These are phyloP conservation scores for Ceratocystiopsis brevicomis DNA, from an alignment of 2,329 filamentous ascomycete species.

Conservation along the genomic window DNA sequence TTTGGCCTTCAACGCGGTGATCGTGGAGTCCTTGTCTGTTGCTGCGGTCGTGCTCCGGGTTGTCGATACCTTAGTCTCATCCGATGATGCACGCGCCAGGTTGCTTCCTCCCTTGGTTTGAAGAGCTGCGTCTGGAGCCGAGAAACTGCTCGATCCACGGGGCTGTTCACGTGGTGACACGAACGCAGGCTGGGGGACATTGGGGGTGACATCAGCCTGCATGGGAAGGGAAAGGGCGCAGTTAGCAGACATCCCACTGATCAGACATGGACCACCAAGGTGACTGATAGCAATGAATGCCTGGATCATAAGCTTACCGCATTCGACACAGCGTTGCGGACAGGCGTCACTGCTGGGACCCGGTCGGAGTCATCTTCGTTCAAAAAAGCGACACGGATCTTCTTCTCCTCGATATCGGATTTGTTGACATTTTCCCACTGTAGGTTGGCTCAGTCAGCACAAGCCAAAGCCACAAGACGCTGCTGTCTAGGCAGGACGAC, in stretches of 20 bases:
- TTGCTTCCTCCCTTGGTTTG: too few relatives aligned
- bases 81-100: too few relatives aligned
- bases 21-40: conserved; percentile 8
- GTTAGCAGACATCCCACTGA: neutral
- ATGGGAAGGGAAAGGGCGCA: neutral
- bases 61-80: too few relatives aligned
- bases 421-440: conserved; percentile 72
- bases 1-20: conserved; percentile 15
- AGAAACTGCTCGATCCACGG: conserved; percentile 5
- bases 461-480: neutral
- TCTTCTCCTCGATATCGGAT: conserved; percentile 68
- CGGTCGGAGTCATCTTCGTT: conserved; percentile 29
- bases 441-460: conserved; percentile 3
- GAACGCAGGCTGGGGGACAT: conserved; percentile 15
- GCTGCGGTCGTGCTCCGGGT: neutral
- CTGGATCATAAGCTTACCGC: conserved; percentile 11
- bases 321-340: conserved; percentile 12
- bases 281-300: neutral
- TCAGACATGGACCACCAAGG: neutral
- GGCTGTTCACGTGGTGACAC: conserved; percentile 15
- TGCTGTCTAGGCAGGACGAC: too few relatives aligned
- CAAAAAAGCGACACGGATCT: conserved; percentile 84
- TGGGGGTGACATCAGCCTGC: conserved; percentile 16
- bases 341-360: conserved; percentile 14
- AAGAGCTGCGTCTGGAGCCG: too few relatives aligned